These are phyloP conservation scores for Aphanomyces astaci DNA, from an alignment of 352 stramenopile species.

Conservation along the genomic window DNA sequence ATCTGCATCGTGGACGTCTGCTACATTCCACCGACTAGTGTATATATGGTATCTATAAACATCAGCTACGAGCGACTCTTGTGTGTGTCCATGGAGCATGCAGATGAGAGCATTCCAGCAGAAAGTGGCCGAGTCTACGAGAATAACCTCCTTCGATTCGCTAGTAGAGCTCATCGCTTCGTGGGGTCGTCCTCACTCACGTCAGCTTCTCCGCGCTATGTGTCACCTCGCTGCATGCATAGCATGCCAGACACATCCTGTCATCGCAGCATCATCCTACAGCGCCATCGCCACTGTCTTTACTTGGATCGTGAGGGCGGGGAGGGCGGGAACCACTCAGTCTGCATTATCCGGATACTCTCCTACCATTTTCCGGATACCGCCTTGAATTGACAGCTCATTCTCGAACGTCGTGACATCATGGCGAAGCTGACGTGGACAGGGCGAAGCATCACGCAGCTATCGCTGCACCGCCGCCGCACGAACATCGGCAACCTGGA, in stretches of 20 bases:
- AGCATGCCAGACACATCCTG: too few relatives aligned
- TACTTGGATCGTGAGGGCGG: neutral
- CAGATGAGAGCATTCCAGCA: too few relatives aligned
- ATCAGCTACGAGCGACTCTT: neutral
- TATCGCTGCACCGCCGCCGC: constrained; percentile 53
- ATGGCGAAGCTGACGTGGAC: constrained; percentile 44
- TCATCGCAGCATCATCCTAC: too few relatives aligned
- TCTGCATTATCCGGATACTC: neutral
- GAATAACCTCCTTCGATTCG: too few relatives aligned
- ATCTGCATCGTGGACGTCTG: too few relatives aligned
- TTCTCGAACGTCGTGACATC: neutral
- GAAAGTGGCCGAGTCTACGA: too few relatives aligned
- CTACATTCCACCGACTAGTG: neutral
- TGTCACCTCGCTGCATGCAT: too few relatives aligned
- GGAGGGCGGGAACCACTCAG: neutral
- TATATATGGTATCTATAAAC: neutral
- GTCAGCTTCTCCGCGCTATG: too few relatives aligned
- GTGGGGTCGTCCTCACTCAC: too few relatives aligned
- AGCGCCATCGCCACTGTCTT: neutral
- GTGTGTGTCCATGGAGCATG: too few relatives aligned
- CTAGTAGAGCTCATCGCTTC: too few relatives aligned
- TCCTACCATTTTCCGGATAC: neutral
- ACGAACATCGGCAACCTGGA: constrained; percentile 46
- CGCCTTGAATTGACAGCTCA: neutral
- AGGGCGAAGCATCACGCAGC: constrained; percentile 56